phyloP scores from a whole-genome alignment of 495 filamentous ascomycete genomes.

The Glonium stellatum region DNA sequence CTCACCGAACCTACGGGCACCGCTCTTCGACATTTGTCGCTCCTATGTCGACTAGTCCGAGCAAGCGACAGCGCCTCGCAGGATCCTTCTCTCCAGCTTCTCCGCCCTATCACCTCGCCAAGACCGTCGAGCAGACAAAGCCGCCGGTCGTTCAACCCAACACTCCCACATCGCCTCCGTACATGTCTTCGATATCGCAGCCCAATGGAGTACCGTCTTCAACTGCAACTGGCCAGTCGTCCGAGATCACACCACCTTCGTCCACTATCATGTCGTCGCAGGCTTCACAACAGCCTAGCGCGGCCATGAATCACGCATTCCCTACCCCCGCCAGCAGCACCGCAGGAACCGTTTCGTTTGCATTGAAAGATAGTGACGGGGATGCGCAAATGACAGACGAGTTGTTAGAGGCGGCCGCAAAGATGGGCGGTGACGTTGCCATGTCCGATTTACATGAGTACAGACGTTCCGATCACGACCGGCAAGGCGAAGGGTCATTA shows the following conservation, averaged over 20 bases:
- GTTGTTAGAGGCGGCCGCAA: background rate
- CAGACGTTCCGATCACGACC: conserved; percentile 37
- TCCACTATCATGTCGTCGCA: conserved; percentile 25
- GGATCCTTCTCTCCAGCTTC: conserved; percentile 36
- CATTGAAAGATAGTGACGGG: conserved; percentile 34
- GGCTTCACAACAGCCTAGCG: conserved; percentile 25
- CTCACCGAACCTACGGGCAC: background rate
- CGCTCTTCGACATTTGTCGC: conserved; percentile 3
- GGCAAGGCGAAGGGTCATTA: conserved; percentile 26
- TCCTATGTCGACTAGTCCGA: conserved; percentile 31
- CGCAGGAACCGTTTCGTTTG: conserved; percentile 28
- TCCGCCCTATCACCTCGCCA: conserved; percentile 31
- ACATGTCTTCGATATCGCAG: conserved; percentile 26
- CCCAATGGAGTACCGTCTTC: conserved; percentile 30
- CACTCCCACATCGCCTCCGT: conserved; percentile 37
- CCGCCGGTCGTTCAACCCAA: conserved; percentile 29
- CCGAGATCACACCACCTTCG: conserved; percentile 35
- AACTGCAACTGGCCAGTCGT: conserved; percentile 28
- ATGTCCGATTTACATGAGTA: conserved; percentile 15
- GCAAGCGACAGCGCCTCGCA: conserved; percentile 31
- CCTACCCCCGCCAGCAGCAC: conserved; percentile 42
- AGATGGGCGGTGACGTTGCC: conserved; percentile 10
- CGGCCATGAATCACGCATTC: conserved; percentile 30
- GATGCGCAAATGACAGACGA: conserved; percentile 35
- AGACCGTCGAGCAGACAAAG: conserved; percentile 30